A percentile compares a stretch with the other conserved stretches of the same genome.
Evolutionary conservation across 495 filamentous ascomycete genomes (phyloP).

Genomic region (Neurospora terricola): DNA sequence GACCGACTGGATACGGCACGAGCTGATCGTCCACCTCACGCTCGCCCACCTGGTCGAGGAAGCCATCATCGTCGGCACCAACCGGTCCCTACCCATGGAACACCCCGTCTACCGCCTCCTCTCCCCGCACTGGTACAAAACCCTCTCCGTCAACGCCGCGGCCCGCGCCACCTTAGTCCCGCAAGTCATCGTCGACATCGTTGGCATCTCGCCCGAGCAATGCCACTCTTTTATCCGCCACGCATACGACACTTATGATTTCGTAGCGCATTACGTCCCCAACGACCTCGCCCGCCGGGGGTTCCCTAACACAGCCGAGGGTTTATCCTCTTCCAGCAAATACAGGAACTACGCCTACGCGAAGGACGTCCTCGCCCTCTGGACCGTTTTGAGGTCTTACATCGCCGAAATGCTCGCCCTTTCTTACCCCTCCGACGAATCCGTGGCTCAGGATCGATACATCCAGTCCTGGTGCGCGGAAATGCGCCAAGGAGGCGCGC

Average conservation of each 20-base stretch:
- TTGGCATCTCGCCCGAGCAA: constrained; percentile 24
- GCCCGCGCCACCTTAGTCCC: constrained; percentile 37
- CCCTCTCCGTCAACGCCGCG: constrained; percentile 38
- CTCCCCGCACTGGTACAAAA: constrained; percentile 40
- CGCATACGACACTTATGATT: constrained; percentile 32
- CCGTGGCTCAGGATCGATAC: constrained; percentile 19
- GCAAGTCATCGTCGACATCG: constrained; percentile 28
- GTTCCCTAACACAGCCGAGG: constrained; percentile 27
- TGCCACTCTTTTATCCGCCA: constrained; percentile 20
- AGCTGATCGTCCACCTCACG: constrained; percentile 35
- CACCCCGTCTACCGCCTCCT: constrained; percentile 33
- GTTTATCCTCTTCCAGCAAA: constrained; percentile 19
- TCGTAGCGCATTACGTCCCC: constrained; percentile 32
- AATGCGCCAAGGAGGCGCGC: constrained; percentile 17
- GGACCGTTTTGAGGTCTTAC: constrained; percentile 28
- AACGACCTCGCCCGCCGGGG: constrained; percentile 34
- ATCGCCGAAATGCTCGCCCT: constrained; percentile 22
- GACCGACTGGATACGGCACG: constrained; percentile 40
- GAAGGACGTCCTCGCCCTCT: constrained; percentile 31
- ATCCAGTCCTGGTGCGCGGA: constrained; percentile 32
- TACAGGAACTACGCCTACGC: constrained; percentile 41
- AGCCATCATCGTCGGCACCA: constrained; percentile 35
- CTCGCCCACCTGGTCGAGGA: constrained; percentile 40
- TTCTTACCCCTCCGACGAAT: constrained; percentile 10
- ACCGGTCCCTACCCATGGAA: constrained; percentile 27